Conservation (phyloP, 164 flowering plant species). For the Brasenia schreberi region DNA sequence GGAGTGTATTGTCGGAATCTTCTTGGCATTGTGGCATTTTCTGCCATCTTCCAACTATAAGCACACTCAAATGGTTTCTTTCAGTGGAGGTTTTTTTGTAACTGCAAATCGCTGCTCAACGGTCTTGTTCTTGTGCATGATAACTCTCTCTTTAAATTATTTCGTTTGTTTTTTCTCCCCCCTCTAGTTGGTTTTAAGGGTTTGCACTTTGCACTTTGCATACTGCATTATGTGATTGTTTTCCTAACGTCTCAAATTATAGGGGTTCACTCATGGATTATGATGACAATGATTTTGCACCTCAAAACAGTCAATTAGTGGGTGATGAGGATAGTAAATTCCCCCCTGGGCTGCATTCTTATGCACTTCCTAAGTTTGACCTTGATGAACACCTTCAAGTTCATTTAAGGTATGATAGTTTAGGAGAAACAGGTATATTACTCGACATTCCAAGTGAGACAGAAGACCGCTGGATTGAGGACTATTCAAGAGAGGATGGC, state of each 20-base stretch:
- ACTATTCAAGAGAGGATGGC: slow-evolving; percentile 58
- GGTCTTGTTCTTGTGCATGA: too few relatives aligned
- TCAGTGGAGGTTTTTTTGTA: too few relatives aligned
- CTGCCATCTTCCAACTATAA: too few relatives aligned
- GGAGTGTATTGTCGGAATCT: too few relatives aligned
- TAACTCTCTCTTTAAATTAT: too few relatives aligned
- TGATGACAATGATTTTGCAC: slow-evolving; percentile 80
- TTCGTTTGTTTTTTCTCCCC: too few relatives aligned
- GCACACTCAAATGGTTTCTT: too few relatives aligned
- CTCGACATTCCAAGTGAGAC: slow-evolving; percentile 80
- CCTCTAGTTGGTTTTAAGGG: too few relatives aligned
- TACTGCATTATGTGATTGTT: background rate
- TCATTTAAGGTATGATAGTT: slow-evolving; percentile 69
- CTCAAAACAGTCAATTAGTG: slow-evolving; percentile 69
- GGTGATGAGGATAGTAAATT: slow-evolving; percentile 63
- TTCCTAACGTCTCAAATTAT: slow-evolving; percentile 3
- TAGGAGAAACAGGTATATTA: slow-evolving; percentile 83
- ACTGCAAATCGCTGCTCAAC: too few relatives aligned
- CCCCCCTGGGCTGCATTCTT: slow-evolving; percentile 56
- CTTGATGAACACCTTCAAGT: slow-evolving; percentile 39
- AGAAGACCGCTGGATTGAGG: slow-evolving; percentile 88
- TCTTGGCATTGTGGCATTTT: too few relatives aligned
- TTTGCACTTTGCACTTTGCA: too few relatives aligned
- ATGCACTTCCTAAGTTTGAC: slow-evolving; percentile 65
- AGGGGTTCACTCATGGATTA: slow-evolving; percentile 91